phyloP scores from a whole-genome alignment of 2,329 filamentous ascomycete species.

The Colletotrichum zoysiae region DNA sequence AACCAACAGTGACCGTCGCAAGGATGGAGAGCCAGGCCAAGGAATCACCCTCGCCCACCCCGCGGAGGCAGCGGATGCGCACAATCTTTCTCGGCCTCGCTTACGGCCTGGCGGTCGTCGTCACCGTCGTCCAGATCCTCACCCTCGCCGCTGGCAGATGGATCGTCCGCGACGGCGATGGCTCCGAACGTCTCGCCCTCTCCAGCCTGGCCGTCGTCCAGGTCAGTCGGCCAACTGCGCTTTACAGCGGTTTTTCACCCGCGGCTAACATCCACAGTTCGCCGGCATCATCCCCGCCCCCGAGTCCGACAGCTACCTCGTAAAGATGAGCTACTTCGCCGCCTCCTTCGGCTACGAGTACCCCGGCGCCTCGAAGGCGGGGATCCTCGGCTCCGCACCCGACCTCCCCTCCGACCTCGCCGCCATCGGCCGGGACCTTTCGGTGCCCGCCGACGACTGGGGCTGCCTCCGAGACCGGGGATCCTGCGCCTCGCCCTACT shows the following conservation, averaged over 20 bases:
- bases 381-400: conserved; percentile 17
- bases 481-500: conserved; percentile 37
- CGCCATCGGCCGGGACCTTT: conserved; percentile 27
- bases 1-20: background rate
- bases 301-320: conserved; percentile 24
- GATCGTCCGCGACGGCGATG: conserved; percentile 7
- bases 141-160: conserved; percentile 28
- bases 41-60: background rate
- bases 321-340: conserved; percentile 38
- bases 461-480: conserved; percentile 27
- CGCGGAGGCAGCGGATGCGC: conserved; percentile 16
- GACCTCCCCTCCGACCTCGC: conserved; percentile 32
- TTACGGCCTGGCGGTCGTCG: background rate
- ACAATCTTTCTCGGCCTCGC: conserved; percentile 16
- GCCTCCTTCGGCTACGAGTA: conserved; percentile 39
- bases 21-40: background rate
- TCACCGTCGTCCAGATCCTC: conserved; percentile 20
- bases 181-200: conserved; percentile 17
- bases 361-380: conserved; percentile 22
- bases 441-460: conserved; percentile 28
- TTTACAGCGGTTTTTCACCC: background rate
- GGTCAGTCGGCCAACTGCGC: conserved; percentile 3
- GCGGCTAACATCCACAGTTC: conserved; percentile 20
- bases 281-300: conserved; percentile 33
- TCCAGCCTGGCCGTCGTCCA: conserved; percentile 25